Base-by-base conservation (phyloP, 2,329 filamentous ascomycete species). In the Ramichloridium luteum region DNA sequence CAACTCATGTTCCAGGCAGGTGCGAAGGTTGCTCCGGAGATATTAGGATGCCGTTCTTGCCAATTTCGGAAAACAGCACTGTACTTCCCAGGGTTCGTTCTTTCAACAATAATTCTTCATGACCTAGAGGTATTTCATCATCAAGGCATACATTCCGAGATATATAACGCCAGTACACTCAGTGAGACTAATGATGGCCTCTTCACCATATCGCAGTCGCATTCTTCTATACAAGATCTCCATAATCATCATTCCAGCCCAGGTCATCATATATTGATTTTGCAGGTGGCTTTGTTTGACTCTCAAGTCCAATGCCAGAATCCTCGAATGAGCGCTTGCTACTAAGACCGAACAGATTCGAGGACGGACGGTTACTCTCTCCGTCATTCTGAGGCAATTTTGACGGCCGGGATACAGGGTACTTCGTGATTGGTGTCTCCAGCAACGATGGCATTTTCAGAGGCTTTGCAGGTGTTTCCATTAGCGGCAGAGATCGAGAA, bases 181-280 rank as follows among this genome's bases (percentile, higher is more conserved):
- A n/a, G n/a, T n/a, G n/a, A n/a, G n/a, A n/a, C n/a, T n/a, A n/a
- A n/a, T n/a, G n/a, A n/a, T n/a, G n/a, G n/a, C n/a, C n/a, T n/a
- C n/a, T n/a, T n/a, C n/a, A n/a, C n/a, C n/a, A n/a, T n/a, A n/a
- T n/a, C n/a, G n/a, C n/a, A n/a, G n/a, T n/a, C n/a, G n/a, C n/a
- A n/a, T n/a, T n/a, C n/a, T n/a, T n/a, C 39, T 43, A 50, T 37
- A 43, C 38, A 26, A 50, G 37, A 45, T 53, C 51, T 50, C 57
- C 57, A 44, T 55, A 54, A 37, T 45, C 42, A 27, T 63, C 60
- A 44, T 64, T 55, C 62, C 62, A 66, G 15, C 62, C 62, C 31
- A 65, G 39, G 8, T 51, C 53, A 30, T 58, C 57, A 36, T 63
- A 65, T 28, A 65, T 43, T 16, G 36, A 37, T 18, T 31, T 34